Conservation (phyloP, 345 rosid species). For the Citrus cavaleriei region DNA sequence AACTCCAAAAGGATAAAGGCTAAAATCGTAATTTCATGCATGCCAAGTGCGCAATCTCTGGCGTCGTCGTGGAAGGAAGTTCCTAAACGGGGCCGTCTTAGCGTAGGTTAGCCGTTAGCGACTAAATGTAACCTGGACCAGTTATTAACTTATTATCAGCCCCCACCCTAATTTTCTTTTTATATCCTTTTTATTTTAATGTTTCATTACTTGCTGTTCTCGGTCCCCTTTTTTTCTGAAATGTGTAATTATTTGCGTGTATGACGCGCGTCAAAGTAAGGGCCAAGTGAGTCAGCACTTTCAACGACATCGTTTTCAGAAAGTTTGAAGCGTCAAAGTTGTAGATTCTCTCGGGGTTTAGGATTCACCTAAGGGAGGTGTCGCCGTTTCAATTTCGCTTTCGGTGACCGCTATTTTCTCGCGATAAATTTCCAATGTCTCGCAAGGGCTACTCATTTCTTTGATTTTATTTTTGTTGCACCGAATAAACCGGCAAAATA, state of each 20-base stretch:
- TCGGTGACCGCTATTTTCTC: not conserved
- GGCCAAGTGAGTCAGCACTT: not conserved
- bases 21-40: not conserved
- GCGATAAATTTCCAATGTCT: not conserved
- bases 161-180: not conserved
- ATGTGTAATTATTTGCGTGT: constrained; percentile 8
- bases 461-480: not conserved
- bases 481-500: not conserved
- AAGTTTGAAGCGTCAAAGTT: not conserved
- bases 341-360: not conserved
- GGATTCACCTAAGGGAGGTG: constrained; percentile 9
- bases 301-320: not conserved
- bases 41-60: constrained; percentile 20
- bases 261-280: constrained; percentile 12
- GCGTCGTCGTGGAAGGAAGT: constrained; percentile 4
- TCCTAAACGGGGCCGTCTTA: not conserved
- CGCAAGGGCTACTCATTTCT: not conserved
- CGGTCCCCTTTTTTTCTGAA: not conserved
- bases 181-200: too few species aligned
- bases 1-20: constrained; percentile 6
- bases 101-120: not conserved
- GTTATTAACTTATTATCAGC: not conserved
- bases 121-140: constrained; percentile 11
- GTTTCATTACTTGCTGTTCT: too few species aligned
- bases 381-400: not conserved